Percentiles rank a stretch among this genome's conserved stretches.
Conservation (phyloP, 768 basidiomycete genomes). For the Psilocybe tampanensis region DNA sequence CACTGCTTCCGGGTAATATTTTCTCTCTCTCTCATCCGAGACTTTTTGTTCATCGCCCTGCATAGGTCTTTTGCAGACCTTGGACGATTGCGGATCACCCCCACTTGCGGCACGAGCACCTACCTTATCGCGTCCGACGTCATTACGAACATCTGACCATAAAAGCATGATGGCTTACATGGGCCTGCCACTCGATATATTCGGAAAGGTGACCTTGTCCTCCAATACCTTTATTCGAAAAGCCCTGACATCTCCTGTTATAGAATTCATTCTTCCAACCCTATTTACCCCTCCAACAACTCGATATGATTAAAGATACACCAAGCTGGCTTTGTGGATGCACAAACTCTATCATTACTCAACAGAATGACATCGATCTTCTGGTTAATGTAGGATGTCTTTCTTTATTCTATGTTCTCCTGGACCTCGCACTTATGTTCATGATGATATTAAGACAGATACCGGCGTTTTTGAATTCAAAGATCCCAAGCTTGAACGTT, state of each 20-base stretch:
- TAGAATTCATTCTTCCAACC: constrained; percentile 97
- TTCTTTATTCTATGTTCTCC: neutral
- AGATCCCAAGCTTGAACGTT: constrained; percentile 77
- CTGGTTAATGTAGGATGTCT: constrained; percentile 73
- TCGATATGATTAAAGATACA: constrained; percentile 82
- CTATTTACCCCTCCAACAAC: constrained; percentile 93
- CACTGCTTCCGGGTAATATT: constrained; percentile 80
- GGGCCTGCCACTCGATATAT: constrained; percentile 93
- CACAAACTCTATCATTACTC: constrained; percentile 93
- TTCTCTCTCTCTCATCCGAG: neutral
- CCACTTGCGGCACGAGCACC: constrained; percentile 69
- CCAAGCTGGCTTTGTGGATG: constrained; percentile 91
- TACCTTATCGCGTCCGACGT: constrained; percentile 65
- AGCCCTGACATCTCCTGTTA: too few relatives aligned
- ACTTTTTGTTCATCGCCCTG: neutral
- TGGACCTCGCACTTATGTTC: neutral
- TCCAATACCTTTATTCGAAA: neutral
- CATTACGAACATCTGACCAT: constrained; percentile 84
- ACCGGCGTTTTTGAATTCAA: constrained; percentile 85
- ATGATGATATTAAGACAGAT: constrained; percentile 66
- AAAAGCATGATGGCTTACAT: constrained; percentile 90
- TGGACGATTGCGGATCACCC: constrained; percentile 93
- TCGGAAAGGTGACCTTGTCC: constrained; percentile 67
- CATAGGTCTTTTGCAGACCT: constrained; percentile 79
- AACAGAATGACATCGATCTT: constrained; percentile 89